A percentile compares a stretch with the other conserved stretches of the same genome.
Evolutionary conservation across 2,329 filamentous ascomycete genomes (phyloP).

Genomic region (Trichoderma arundinaceum): DNA sequence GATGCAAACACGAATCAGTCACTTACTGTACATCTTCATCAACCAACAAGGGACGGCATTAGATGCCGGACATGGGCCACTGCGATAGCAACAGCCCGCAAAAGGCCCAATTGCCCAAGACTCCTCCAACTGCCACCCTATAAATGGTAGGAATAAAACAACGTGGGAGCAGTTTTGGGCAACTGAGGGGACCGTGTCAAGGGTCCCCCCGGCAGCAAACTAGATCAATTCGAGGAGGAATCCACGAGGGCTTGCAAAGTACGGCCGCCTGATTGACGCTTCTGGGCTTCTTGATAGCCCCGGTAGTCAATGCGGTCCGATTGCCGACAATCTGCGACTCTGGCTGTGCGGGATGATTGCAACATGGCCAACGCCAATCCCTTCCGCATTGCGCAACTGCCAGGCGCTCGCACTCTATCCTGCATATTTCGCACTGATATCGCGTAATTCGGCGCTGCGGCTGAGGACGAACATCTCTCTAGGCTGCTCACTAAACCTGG

Average conservation of each 20-base stretch:
- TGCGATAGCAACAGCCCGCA: background rate
- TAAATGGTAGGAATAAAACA: background rate
- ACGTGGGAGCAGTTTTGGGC: background rate
- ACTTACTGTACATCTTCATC: background rate
- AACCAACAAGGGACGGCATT: constrained; percentile 15
- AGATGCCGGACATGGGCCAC: constrained; percentile 7
- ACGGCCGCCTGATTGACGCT: background rate
- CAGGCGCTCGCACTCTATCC: too few species aligned
- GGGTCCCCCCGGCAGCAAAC: background rate
- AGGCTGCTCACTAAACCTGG: too few species aligned
- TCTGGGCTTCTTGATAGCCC: too few species aligned
- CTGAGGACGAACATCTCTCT: too few species aligned
- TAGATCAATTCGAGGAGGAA: background rate
- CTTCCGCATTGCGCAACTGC: too few species aligned
- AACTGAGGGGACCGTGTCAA: background rate
- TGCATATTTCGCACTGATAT: too few species aligned
- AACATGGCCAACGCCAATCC: too few species aligned
- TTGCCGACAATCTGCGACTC: background rate
- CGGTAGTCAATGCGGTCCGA: background rate
- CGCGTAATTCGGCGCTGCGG: too few species aligned
- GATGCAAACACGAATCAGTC: background rate
- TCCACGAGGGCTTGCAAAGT: background rate
- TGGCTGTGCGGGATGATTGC: background rate
- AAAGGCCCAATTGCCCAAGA: background rate
- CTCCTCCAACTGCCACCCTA: background rate